Percentiles rank a stretch among this genome's conserved stretches.
These are phyloP conservation scores for Amaranthus hypochondriacus DNA, from an alignment of 148 eudicot species.

Conservation along the genomic window DNA sequence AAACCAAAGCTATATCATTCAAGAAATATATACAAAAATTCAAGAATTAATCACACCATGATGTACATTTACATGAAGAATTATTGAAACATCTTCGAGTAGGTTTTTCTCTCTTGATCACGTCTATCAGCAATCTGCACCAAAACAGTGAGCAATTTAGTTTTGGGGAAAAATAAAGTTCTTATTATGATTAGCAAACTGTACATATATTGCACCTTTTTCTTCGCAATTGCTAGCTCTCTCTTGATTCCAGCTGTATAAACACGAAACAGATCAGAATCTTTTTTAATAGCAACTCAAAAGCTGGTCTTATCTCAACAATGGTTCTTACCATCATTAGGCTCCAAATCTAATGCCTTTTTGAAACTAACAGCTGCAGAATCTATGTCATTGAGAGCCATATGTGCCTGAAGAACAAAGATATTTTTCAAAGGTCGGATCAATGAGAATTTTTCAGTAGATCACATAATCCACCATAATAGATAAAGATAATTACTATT, in stretches of 20 bases:
- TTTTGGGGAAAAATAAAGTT: neutral
- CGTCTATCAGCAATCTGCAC: conserved; percentile 66
- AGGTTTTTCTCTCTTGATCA: conserved; percentile 61
- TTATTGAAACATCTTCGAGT: conserved; percentile 43
- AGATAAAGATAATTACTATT: too few relatives aligned
- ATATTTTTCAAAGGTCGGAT: too few relatives aligned
- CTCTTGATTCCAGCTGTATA: conserved; percentile 67
- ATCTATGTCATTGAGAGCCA: conserved; percentile 87
- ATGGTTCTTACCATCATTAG: conserved; percentile 62
- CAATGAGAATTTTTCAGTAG: neutral
- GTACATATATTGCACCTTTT: conserved; percentile 41
- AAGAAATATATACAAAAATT: neutral
- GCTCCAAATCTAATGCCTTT: conserved; percentile 79
- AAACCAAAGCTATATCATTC: neutral
- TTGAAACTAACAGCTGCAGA: conserved; percentile 77
- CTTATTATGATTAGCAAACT: neutral
- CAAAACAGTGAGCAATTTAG: conserved; percentile 5
- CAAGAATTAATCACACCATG: neutral
- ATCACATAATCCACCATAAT: neutral
- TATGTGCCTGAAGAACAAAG: conserved; percentile 53
- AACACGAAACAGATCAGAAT: conserved; percentile 4
- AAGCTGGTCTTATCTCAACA: neutral
- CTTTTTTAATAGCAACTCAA: neutral
- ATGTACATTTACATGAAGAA: neutral
- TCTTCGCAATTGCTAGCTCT: conserved; percentile 67